Evolutionary conservation across 2,329 filamentous ascomycete genomes (phyloP).

Genomic region (Didymella sp.): DNA sequence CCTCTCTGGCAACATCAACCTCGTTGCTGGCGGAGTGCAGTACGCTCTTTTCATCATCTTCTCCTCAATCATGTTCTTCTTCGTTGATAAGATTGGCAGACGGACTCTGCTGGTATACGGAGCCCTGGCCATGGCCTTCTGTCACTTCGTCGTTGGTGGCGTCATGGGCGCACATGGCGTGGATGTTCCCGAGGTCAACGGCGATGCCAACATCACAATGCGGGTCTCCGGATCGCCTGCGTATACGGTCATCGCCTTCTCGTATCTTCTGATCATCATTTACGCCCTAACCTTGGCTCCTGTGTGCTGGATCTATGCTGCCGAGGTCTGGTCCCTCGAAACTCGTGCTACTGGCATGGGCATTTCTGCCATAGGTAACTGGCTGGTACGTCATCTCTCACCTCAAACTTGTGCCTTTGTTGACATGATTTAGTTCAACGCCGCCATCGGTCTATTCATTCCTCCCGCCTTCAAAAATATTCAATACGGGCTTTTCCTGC

Average conservation of each 20-base stretch:
- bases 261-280: slow-evolving; percentile 68
- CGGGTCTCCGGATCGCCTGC: slow-evolving; percentile 61
- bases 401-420: slow-evolving; percentile 41
- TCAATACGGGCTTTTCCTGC: slow-evolving; percentile 61
- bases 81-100: slow-evolving; percentile 52
- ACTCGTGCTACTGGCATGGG: slow-evolving; percentile 67
- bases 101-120: slow-evolving; percentile 53
- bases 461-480: slow-evolving; percentile 67
- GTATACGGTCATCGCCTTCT: slow-evolving; percentile 70
- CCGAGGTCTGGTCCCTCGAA: slow-evolving; percentile 69
- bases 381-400: slow-evolving; percentile 56
- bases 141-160: slow-evolving; percentile 57
- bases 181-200: slow-evolving; percentile 54
- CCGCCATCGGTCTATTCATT: slow-evolving; percentile 65
- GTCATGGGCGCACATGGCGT: slow-evolving; percentile 51
- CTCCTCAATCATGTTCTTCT: slow-evolving; percentile 51
- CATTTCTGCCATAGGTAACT: slow-evolving; percentile 58
- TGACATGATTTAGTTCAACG: slow-evolving; percentile 55
- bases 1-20: slow-evolving; percentile 60
- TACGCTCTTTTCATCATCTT: slow-evolving; percentile 55
- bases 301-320: slow-evolving; percentile 70
- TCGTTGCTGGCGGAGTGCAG: slow-evolving; percentile 51
- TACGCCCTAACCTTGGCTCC: slow-evolving; percentile 70
- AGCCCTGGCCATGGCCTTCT: slow-evolving; percentile 54
- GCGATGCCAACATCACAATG: slow-evolving; percentile 62